Evolutionary conservation across 371 early-diverging fungal species (phyloP).

Genomic region (Zychaea mexicana): DNA sequence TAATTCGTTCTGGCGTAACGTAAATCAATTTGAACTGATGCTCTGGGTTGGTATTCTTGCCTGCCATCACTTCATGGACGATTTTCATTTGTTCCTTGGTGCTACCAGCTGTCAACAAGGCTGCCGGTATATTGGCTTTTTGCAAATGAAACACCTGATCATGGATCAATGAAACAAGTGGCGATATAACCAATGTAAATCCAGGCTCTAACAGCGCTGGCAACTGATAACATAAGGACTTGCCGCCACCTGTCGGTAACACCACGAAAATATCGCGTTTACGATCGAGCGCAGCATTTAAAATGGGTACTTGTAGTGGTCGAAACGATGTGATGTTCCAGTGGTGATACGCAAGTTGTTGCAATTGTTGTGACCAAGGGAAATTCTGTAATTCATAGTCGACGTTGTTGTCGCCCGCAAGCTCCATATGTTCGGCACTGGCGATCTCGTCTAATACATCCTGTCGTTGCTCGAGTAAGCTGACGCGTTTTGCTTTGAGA

Average conservation of each 20-base stretch:
- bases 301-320: conserved; percentile 68
- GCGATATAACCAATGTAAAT: conserved; percentile 85
- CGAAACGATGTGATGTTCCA: conserved; percentile 68
- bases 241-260: conserved; percentile 92
- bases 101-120: conserved; percentile 62
- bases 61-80: conserved; percentile 48
- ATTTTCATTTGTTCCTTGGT: conserved; percentile 55
- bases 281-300: conserved; percentile 74
- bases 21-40: conserved; percentile 66
- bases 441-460: neutral
- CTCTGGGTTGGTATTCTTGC: conserved; percentile 15
- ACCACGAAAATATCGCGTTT: conserved; percentile 80
- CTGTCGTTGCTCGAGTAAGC: conserved; percentile 2
- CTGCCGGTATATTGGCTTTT: conserved; percentile 69
- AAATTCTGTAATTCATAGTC: conserved; percentile 40
- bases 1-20: conserved; percentile 92
- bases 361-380: conserved; percentile 53
- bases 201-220: conserved; percentile 80
- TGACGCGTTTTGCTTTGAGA: conserved; percentile 11
- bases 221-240: conserved; percentile 87
- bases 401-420: neutral
- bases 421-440: neutral
- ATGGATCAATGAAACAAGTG: conserved; percentile 81
- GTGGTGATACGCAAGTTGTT: conserved; percentile 33
- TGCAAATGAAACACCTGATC: conserved; percentile 84